phyloP scores from a whole-genome alignment of 2,329 filamentous ascomycete genomes.

The Neonectria faginata region DNA sequence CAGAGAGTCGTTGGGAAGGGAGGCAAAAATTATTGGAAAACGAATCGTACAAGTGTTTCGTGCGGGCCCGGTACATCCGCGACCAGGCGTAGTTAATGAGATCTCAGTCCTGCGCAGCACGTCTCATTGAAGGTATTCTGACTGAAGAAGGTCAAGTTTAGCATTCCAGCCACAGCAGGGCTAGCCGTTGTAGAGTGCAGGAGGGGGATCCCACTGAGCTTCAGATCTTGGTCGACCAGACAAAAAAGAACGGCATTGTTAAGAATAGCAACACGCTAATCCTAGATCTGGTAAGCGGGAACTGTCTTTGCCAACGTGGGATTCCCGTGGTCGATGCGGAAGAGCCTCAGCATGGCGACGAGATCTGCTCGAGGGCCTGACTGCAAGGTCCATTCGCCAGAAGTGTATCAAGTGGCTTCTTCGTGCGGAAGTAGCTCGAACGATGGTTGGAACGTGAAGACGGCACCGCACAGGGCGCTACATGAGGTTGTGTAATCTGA shows the following conservation, averaged over 20 bases:
- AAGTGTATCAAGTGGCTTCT: slow-evolving; percentile 13
- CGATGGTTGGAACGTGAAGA: slow-evolving; percentile 3
- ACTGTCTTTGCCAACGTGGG: slow-evolving; percentile 24
- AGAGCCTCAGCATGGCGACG: slow-evolving; percentile 28
- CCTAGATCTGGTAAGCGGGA: slow-evolving; percentile 23
- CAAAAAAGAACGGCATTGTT: slow-evolving; percentile 22
- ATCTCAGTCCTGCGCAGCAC: slow-evolving; percentile 2
- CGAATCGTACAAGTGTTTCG: slow-evolving; percentile 8
- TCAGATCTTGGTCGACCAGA: slow-evolving; percentile 18
- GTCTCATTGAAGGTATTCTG: slow-evolving; percentile 18
- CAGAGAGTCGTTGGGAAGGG: neutral
- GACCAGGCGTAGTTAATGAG: slow-evolving; percentile 1
- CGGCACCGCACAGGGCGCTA: neutral
- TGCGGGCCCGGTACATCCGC: neutral
- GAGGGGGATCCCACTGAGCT: slow-evolving; percentile 6
- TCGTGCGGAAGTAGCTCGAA: slow-evolving; percentile 11
- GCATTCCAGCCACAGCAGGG: slow-evolving; percentile 7
- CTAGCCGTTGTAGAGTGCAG: slow-evolving; percentile 4
- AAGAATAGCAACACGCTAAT: slow-evolving; percentile 39
- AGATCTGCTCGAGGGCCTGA: slow-evolving; percentile 14
- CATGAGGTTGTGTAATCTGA: slow-evolving; percentile 10
- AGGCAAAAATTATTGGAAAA: slow-evolving; percentile 13
- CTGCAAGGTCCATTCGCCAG: slow-evolving; percentile 14
- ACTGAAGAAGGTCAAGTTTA: slow-evolving; percentile 1
- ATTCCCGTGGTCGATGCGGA: slow-evolving; percentile 12